Evolutionary conservation across 2,329 filamentous ascomycete genomes (phyloP), one percentile per base, ranked within the genome.

Genomic region (Clonostachys rosea): DNA sequence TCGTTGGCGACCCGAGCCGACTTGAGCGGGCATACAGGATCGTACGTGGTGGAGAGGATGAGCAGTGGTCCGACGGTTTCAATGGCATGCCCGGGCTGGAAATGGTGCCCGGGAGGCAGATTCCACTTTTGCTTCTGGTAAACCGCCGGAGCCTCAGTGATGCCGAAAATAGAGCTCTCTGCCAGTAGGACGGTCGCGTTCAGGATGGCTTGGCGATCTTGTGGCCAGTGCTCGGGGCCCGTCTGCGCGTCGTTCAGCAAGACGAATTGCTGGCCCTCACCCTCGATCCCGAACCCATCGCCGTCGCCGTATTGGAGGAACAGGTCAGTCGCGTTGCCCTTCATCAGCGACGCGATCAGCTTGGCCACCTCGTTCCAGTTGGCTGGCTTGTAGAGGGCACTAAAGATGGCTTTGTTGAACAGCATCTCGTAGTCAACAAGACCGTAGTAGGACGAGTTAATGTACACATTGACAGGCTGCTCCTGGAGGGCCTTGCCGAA

Each of bases 1-100:
- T 54, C 53, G 4, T 60, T 59, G 0, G 71, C 69, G 0, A 55
- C 57, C 20, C 54, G 55, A 1, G 70, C 70, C 3, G 69, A 72
- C 1, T 61, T 49, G 1, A 73, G 50, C 2, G 70, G 64, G 18
- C 79, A 84, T 1, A 84, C 76, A 0, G 82, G 81, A 5, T 67
- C 63, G 30, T 61, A 60, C 1, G 55, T 59, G 0, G 56, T 66
- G 1, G 60, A 61, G 7, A 67, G 46, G 2, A 67, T 53, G 0
- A 67, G 54, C 1, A 67, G 42, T 14, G 64, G 64, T 17, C 64
- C 50, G 0, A 52, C 54, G 2, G 61, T 66, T 18, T 53, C 44
- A 40, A 85, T 55, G 2, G 49, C 47, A 3, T 45, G n/a, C 1
- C 41, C 48, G 0, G 62, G 61, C 10, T 50, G 44, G 18, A 60